Evolutionary conservation across 208 protist genomes (phyloP), one percentile per base, ranked within the genome.

Genomic region (Vickermania spadyakhi): DNA sequence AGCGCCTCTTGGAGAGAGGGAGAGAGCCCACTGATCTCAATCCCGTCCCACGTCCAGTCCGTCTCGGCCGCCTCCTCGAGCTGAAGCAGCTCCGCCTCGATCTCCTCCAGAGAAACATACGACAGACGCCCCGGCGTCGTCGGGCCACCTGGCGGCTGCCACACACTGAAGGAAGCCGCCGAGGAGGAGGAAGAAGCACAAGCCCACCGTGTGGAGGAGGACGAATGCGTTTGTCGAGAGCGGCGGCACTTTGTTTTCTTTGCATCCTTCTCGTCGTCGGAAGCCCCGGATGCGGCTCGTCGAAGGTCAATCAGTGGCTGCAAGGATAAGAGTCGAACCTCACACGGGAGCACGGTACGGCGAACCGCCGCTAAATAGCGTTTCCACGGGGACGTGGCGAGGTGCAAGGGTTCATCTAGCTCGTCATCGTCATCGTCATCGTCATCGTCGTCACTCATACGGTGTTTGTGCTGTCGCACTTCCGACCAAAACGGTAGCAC

Each of bases 11-110:
- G 81, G 23, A 94, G 63, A 18, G 86, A 77, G 0, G 54, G 36
- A 2, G 68, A 62, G 18, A 94, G 72, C 1, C 81, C 87, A 1
- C 79, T 90, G 22, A 91, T 80, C 54, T 91, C 81, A 68, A 91
- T 94, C 21, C 84, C 87, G 51, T 91, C 84, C 7, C 58, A 50
- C 11, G 84, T 91, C 65, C 68, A 75, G 14, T 7, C 36, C 36
- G 36, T 18, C 36, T 57, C 59, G 49, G 75, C 73, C 31, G 73
- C 70, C 18, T 54, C 58, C 27, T 73, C 72, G 13, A 94, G 59
- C 27, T 64, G 55, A 18, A 77, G 72, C 25, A 94, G 72, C 68
- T 91, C 81, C 58, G 71, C 56, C 61, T 87, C 81, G 62, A 94
- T 61, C 56, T 79, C 68, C 18, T 77, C 69, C 2, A 90, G 53